A percentile compares a stretch with the other conserved stretches of the same genome.
phyloP scores from a whole-genome alignment of 495 filamentous ascomycete genomes.

The Paragyromitra xinjiangensis region DNA sequence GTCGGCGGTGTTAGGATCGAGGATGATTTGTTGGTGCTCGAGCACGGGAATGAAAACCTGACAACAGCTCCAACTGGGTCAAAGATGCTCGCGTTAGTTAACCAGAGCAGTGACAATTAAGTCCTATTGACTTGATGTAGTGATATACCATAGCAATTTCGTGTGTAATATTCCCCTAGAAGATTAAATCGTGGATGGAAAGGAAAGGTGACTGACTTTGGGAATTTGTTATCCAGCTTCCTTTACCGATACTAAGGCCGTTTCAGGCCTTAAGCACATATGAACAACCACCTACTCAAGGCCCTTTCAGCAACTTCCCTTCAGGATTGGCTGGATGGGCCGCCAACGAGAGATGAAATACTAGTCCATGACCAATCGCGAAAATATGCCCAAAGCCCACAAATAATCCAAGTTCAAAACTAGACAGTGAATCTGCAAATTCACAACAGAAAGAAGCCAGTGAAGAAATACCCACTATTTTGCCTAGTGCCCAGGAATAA shows the following conservation, averaged over 20 bases:
- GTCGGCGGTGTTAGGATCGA: conserved; percentile 93
- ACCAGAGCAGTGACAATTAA: conserved; percentile 8
- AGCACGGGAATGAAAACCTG: conserved; percentile 71
- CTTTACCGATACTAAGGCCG: background rate
- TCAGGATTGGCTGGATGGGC: background rate
- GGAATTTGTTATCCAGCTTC: background rate
- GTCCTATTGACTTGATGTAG: background rate
- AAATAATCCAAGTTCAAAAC: background rate
- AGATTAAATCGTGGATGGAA: background rate
- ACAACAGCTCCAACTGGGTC: conserved; percentile 83
- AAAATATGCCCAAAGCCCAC: background rate
- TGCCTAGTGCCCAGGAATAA: background rate
- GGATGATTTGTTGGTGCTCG: conserved; percentile 86
- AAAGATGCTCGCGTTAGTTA: conserved; percentile 71
- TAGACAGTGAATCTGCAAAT: background rate
- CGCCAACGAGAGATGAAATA: background rate
- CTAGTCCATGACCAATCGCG: background rate
- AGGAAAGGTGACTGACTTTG: background rate
- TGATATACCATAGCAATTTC: background rate
- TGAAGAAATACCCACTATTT: background rate
- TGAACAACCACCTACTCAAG: background rate
- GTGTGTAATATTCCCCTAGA: background rate
- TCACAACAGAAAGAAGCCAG: background rate
- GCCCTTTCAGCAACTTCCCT: background rate
- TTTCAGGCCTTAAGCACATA: background rate